Evolutionary conservation across 306 rosid genomes (phyloP).

Genomic region (Benincasa hispida): DNA sequence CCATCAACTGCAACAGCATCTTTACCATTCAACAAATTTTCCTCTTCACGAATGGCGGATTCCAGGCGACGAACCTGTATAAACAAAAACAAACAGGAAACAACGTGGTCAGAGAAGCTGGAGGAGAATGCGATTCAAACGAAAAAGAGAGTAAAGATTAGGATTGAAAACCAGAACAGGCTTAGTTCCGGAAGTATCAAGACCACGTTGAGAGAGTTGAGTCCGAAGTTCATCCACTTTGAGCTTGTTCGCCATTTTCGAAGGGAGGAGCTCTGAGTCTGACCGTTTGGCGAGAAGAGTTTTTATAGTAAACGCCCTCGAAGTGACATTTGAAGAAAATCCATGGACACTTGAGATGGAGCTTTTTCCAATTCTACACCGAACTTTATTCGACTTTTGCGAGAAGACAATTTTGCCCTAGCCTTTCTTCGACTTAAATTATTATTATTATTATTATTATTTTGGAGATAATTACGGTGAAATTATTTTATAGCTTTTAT

Average conservation of each 20-base stretch:
- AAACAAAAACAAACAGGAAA: neutral
- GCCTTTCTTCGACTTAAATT: no score
- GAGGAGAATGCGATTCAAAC: neutral
- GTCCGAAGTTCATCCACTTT: slow-evolving; percentile 63
- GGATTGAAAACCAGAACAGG: slow-evolving; percentile 42
- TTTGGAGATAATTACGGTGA: no score
- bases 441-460: no score
- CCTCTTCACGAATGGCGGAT: slow-evolving; percentile 41
- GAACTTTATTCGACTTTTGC: no score
- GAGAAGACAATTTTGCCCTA: neutral
- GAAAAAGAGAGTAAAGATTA: neutral
- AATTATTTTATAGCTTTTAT: no score
- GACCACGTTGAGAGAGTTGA: slow-evolving; percentile 60
- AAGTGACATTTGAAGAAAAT: neutral
- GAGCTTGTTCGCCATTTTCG: slow-evolving; percentile 51
- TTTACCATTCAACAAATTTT: neutral
- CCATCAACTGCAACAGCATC: slow-evolving; percentile 12
- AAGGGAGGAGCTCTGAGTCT: neutral
- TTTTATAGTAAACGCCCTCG: neutral
- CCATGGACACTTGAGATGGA: neutral
- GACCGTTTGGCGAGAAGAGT: neutral
- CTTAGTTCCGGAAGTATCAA: slow-evolving; percentile 50
- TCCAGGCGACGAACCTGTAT: slow-evolving; percentile 54
- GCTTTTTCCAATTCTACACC: no score
- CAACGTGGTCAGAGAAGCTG: neutral